These are phyloP conservation scores for Metarhizium album DNA, from an alignment of 2,329 filamentous ascomycete genomes.

Conservation along the genomic window DNA sequence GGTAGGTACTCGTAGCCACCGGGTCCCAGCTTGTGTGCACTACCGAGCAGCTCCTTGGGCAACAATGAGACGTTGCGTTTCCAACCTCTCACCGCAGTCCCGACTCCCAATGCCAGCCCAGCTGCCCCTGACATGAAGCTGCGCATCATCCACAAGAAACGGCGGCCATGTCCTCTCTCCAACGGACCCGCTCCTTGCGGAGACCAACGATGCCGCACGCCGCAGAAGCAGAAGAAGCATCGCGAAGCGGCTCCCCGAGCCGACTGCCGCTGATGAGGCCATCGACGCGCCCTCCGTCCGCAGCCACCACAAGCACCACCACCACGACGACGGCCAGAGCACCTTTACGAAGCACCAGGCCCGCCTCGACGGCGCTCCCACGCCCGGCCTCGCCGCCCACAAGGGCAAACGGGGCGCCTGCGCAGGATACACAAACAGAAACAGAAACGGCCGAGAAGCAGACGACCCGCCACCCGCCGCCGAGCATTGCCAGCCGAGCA, in stretches of 20 bases:
- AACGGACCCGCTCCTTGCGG: conserved; percentile 28
- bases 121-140: background rate
- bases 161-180: conserved; percentile 9
- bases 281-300: conserved; percentile 22
- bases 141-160: background rate
- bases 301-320: conserved; percentile 8
- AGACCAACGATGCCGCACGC: conserved; percentile 13
- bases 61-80: too few species aligned
- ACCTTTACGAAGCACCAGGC: conserved; percentile 8
- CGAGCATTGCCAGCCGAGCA: conserved; percentile 21
- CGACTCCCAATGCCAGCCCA: too few species aligned
- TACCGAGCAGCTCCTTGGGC: too few species aligned
- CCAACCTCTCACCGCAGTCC: too few species aligned
- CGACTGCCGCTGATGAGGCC: conserved; percentile 41
- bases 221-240: conserved; percentile 10
- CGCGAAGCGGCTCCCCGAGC: conserved; percentile 35
- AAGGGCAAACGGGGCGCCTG: background rate
- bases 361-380: conserved; percentile 6
- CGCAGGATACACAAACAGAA: too few species aligned
- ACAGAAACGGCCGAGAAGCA: conserved; percentile 12
- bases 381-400: conserved; percentile 15
- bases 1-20: too few species aligned
- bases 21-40: too few species aligned
- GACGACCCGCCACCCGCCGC: conserved; percentile 22
- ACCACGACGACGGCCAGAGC: background rate